Evolutionary conservation across 805 yeast genomes (phyloP), one percentile per base, ranked within the genome.

Genomic region (Myxozyma vanderwaltii): DNA sequence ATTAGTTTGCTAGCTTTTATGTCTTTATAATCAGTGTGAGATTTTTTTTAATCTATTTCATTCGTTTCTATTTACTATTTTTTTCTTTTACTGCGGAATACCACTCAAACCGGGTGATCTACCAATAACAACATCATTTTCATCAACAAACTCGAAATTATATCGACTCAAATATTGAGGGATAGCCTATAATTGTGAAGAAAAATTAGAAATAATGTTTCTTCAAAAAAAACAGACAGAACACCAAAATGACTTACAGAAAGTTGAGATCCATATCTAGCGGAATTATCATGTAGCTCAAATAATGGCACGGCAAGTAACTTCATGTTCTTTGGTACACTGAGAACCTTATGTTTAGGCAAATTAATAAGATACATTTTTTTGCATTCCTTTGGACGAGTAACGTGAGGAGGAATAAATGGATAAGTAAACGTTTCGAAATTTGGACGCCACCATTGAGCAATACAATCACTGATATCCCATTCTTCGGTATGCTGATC

Each of bases 101-200:
- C 51, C 40, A 27, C 45, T 48, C 41, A 62, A 17, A 8, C 62
- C 62, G 17, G 65, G 67, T n/a, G 65, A 63, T 13, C 50, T 26
- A 29, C 64, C 68, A 51, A 69, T 60, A 27, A 68, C 68, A 6
- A 58, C 58, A 13, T 63, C 71, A 41, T 69, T 62, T 43, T 59
- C 63, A 55, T 69, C 73, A 15, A 68, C 69, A 50, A 68, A 68
- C 56, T 71, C 74, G 41, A 64, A 56, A 62, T 70, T 59, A 71
- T 74, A 74, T 27, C 70, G 54, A 27, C 75, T 72, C 43, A 74
- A 71, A 65, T 63, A 67, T 70, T 63, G 70, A 61, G 70, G 83
- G 76, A 52, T 66, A 1, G 75, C 67, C 64, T 61, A 49, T 27
- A 13, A 39, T 24, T n/a, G n/a, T n/a, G n/a, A n/a, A n/a, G n/a